Conservation (phyloP, 768 basidiomycete species). For the Pulveroboletus sp. region DNA sequence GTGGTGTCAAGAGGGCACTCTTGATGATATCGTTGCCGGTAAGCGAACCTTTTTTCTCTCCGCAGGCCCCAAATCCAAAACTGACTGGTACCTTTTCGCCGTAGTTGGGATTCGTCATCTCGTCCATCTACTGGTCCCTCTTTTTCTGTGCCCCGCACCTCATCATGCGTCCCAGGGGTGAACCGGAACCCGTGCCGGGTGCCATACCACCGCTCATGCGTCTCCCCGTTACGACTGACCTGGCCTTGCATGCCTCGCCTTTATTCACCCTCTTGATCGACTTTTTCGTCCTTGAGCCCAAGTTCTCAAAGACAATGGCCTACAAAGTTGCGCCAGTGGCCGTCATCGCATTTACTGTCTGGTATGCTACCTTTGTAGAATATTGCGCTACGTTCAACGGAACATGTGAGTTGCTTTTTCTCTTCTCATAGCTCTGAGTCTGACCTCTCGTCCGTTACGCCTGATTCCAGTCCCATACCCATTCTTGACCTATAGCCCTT, state of each 20-base stretch:
- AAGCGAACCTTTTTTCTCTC: not conserved
- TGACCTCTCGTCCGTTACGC: not conserved
- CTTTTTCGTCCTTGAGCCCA: slow-evolving; percentile 62
- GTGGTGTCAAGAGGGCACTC: slow-evolving; percentile 51
- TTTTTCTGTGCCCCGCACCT: slow-evolving; percentile 50
- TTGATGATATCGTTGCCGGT: slow-evolving; percentile 68
- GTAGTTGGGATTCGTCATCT: slow-evolving; percentile 44
- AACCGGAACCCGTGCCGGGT: not conserved
- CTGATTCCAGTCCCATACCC: slow-evolving; percentile 68
- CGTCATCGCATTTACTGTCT: slow-evolving; percentile 28
- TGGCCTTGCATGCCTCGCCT: slow-evolving; percentile 64
- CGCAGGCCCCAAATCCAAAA: not conserved
- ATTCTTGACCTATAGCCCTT: slow-evolving; percentile 61
- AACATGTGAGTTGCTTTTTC: slow-evolving; percentile 43
- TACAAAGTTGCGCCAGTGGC: slow-evolving; percentile 13
- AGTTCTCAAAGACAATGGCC: slow-evolving; percentile 35
- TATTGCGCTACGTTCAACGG: slow-evolving; percentile 59
- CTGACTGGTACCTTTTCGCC: not conserved
- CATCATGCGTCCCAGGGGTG: slow-evolving; percentile 38
- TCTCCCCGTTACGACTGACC: slow-evolving; percentile 52
- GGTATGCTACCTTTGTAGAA: slow-evolving; percentile 66
- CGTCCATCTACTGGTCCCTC: slow-evolving; percentile 67
- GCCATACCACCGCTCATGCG: slow-evolving; percentile 22
- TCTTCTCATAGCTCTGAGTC: not conserved
- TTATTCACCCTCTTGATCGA: slow-evolving; percentile 54